Base-by-base conservation (phyloP, 108 stramenopile genomes). In the Asterionellopsis glacialis region DNA sequence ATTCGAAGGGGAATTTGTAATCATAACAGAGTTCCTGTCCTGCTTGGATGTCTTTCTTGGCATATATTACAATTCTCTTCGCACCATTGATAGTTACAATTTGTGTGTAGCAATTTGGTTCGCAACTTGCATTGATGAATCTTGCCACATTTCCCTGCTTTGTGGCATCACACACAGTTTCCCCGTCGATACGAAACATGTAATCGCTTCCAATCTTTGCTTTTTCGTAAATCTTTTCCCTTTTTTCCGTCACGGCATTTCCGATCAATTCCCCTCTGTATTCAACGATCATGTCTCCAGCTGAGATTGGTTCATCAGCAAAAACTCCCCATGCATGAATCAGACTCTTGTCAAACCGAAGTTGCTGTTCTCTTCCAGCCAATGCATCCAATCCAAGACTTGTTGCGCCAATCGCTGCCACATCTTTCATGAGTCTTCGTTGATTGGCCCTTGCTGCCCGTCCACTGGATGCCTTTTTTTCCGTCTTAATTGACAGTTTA, bases 1-100 rank as follows among this genome's bases (percentile, higher is more conserved):
- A 75, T 62, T 91, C 90, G n/a, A 84, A 51, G 10, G 80, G 75
- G 56, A 99, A 99, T 63, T 96, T 96, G 82, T 99, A 99, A 72
- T 99, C 97, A 64, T 99, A 99, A 47, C 81, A 87, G 25, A 98
- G 82, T 78, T 98, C 98, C 76, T 97, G 94, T 23, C 98, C 98
- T 18, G 73, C 63, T 16, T 43, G 27, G 39, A 98, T 93, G 50
- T 85, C 73, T 55, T 85, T 81, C 79, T 92, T 91, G 13, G 98
- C 91, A 61, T 94, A 96, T 42, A 98, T 87, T 13, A 93, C 93
- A 41, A 95, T 85, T 41, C 85, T 75, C 68, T 87, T 85, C 40
- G 55, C 70, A 18, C 84, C 84, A 51, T 87, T 79, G 11, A 84
- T 55, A 9, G 81, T 81, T 43, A 92, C 87, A 14, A 88, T 85